A percentile compares a stretch with the other conserved stretches of the same genome.
These are phyloP conservation scores for Phytophthora litchii DNA, from an alignment of 352 stramenopile species.

Conservation along the genomic window DNA sequence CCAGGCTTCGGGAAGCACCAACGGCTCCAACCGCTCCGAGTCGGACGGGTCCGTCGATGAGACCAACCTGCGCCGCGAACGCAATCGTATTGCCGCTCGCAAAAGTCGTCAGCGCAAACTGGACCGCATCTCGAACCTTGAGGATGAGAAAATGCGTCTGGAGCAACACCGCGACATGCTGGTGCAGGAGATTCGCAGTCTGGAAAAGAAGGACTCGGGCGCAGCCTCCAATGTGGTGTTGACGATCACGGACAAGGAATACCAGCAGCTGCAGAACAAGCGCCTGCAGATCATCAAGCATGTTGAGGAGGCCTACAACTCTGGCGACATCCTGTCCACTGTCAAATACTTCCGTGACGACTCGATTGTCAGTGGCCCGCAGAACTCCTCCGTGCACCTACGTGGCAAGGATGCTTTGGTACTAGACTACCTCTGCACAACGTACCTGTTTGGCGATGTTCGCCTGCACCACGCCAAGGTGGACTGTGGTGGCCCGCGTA, in stretches of 20 bases:
- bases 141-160: conserved; percentile 88
- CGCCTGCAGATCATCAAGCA: conserved; percentile 85
- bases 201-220: conserved; percentile 80
- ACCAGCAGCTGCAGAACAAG: conserved; percentile 72
- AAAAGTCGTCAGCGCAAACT: conserved; percentile 87
- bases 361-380: conserved; percentile 84
- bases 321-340: conserved; percentile 74
- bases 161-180: conserved; percentile 89
- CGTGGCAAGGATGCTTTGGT: conserved; percentile 83
- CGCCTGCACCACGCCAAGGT: conserved; percentile 81
- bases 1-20: conserved; percentile 49
- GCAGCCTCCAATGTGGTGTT: conserved; percentile 48
- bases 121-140: conserved; percentile 86
- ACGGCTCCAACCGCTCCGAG: conserved; percentile 73
- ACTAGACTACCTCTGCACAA: conserved; percentile 89
- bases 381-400: conserved; percentile 87
- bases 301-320: conserved; percentile 84
- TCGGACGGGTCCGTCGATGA: conserved; percentile 77
- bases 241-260: conserved; percentile 83
- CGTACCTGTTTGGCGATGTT: conserved; percentile 80
- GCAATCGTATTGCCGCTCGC: conserved; percentile 83
- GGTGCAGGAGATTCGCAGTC: conserved; percentile 82
- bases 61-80: conserved; percentile 80
- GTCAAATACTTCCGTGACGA: conserved; percentile 87
- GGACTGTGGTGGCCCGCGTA: conserved; percentile 80